Evolutionary conservation across 306 rosid genomes (phyloP).

Genomic region (Cucurbita moschata): DNA sequence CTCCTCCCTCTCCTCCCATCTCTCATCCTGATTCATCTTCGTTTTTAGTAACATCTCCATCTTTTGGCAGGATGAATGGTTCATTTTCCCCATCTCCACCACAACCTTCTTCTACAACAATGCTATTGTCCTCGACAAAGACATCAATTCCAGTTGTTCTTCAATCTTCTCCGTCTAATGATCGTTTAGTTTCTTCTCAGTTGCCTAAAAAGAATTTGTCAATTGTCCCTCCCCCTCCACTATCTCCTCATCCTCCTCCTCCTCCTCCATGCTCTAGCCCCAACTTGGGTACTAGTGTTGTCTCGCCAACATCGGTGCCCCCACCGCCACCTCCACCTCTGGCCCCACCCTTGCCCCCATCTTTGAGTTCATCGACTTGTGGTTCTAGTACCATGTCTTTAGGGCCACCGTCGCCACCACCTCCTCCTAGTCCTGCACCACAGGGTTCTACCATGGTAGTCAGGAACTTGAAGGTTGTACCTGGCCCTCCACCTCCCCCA

Average conservation of each 20-base stretch:
- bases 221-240: constrained; percentile 13
- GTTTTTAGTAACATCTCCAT: constrained; percentile 9
- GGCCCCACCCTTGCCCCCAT: constrained; percentile 1
- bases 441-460: not conserved
- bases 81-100: constrained; percentile 31
- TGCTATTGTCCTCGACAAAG: constrained; percentile 7
- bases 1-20: constrained; percentile 10
- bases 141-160: constrained; percentile 8
- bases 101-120: constrained; percentile 9
- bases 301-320: constrained; percentile 7
- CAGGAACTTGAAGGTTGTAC: not conserved
- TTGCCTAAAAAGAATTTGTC: constrained; percentile 5
- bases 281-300: constrained; percentile 15
- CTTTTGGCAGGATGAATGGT: constrained; percentile 10
- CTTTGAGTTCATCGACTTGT: constrained; percentile 4
- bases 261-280: constrained; percentile 21
- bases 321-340: constrained; percentile 50
- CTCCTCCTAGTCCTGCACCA: constrained; percentile 1
- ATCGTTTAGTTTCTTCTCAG: not conserved
- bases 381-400: not conserved
- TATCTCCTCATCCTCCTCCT: constrained; percentile 24
- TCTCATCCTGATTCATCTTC: constrained; percentile 10
- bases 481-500: constrained; percentile 45
- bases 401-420: not conserved
- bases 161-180: constrained; percentile 11